Percentiles rank a stretch among this genome's conserved stretches.
phyloP scores from a whole-genome alignment of 495 filamentous ascomycete genomes.

The Glutinoglossum americanum region DNA sequence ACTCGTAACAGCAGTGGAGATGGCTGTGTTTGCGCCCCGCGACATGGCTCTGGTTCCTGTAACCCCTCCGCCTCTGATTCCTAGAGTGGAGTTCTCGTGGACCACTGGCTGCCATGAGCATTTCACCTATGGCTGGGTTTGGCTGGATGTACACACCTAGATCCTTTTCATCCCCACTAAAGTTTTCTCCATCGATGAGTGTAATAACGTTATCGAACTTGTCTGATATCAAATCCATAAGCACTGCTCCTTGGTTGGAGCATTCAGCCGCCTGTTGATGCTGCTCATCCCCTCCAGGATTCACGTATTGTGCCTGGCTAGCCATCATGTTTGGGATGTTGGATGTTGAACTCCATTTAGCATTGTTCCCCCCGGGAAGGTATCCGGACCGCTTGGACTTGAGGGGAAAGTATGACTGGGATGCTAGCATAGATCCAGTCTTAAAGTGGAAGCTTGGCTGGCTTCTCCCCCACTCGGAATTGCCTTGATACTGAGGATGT shows the following conservation, averaged over 20 bases:
- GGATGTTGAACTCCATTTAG: background rate
- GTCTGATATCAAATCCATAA: slow-evolving; percentile 32
- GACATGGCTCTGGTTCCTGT: slow-evolving; percentile 13
- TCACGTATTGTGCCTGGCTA: background rate
- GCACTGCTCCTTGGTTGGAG: slow-evolving; percentile 15
- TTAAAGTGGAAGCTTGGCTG: background rate
- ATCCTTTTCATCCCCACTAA: slow-evolving; percentile 38
- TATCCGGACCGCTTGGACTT: background rate
- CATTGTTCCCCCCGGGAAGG: background rate
- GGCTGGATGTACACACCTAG: slow-evolving; percentile 17
- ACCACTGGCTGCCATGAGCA: background rate
- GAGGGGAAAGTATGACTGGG: background rate
- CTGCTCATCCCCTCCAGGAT: background rate
- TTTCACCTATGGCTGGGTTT: background rate
- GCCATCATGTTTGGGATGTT: background rate
- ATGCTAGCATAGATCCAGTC: background rate
- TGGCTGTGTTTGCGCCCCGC: slow-evolving; percentile 11
- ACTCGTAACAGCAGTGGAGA: slow-evolving; percentile 19
- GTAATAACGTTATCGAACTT: slow-evolving; percentile 43
- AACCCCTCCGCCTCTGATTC: slow-evolving; percentile 8
- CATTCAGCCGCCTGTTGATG: background rate
- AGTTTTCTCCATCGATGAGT: slow-evolving; percentile 44
- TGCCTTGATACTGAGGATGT: background rate
- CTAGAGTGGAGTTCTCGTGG: slow-evolving; percentile 8
- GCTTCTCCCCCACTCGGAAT: background rate